phyloP scores from a whole-genome alignment of 306 rosid genomes.

The Sesbania bispinosa region DNA sequence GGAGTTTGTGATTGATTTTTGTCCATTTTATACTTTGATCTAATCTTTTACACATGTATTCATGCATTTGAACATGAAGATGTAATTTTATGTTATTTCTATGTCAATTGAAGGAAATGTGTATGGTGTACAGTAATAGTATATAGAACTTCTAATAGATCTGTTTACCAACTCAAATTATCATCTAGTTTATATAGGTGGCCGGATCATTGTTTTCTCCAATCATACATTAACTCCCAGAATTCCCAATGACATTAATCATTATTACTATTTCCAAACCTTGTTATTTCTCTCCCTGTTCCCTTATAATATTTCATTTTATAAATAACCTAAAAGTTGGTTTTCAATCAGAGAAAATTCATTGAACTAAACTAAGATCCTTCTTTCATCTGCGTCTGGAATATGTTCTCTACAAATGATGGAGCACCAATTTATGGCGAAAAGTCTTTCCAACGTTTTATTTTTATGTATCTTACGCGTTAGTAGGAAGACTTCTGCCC shows the following conservation, averaged over 20 bases:
- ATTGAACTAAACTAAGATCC: neutral
- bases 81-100: neutral
- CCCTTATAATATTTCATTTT: neutral
- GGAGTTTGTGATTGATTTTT: constrained; percentile 8
- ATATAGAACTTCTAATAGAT: neutral
- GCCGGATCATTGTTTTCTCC: neutral
- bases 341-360: neutral
- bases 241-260: neutral
- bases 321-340: neutral
- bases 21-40: neutral
- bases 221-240: neutral
- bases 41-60: neutral
- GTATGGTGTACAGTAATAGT: neutral
- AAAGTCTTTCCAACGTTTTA: neutral
- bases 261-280: neutral
- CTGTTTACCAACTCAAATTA: neutral
- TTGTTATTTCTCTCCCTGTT: neutral
- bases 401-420: neutral
- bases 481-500: neutral
- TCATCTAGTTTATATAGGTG: neutral
- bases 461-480: neutral
- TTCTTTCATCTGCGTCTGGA: neutral
- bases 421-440: neutral
- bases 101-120: neutral
- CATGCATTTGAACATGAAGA: neutral